These are phyloP conservation scores for Trichophyton benhamiae DNA, from an alignment of 2,329 filamentous ascomycete genomes.

Conservation along the genomic window DNA sequence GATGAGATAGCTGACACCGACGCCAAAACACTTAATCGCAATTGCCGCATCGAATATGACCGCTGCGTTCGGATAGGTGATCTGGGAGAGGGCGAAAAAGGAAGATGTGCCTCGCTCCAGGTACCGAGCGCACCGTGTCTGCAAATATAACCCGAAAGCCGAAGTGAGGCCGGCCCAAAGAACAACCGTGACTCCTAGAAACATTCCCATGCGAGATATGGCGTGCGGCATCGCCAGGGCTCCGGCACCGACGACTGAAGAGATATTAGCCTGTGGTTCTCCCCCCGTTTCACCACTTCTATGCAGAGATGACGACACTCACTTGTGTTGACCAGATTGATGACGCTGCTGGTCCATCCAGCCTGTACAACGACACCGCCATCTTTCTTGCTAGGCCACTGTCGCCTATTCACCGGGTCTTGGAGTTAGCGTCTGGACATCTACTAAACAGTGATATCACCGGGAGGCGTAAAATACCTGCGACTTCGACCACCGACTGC, in stretches of 20 bases:
- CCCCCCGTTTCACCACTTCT: neutral
- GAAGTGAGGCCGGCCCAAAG: slow-evolving; percentile 82
- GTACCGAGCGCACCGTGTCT: slow-evolving; percentile 84
- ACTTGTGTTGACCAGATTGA: slow-evolving; percentile 97
- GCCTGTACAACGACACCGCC: slow-evolving; percentile 60
- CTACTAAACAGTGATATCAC: neutral
- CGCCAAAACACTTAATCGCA: slow-evolving; percentile 94
- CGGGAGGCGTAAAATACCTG: slow-evolving; percentile 7
- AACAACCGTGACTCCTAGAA: slow-evolving; percentile 71
- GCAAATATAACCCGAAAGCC: slow-evolving; percentile 87
- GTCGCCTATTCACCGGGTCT: slow-evolving; percentile 10
- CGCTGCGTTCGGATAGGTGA: slow-evolving; percentile 92
- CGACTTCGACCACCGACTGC: slow-evolving; percentile 7
- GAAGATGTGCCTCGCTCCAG: slow-evolving; percentile 77
- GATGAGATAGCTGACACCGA: slow-evolving; percentile 93
- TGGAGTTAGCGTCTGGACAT: neutral
- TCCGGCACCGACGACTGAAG: slow-evolving; percentile 74
- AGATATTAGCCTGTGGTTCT: neutral
- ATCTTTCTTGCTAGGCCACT: slow-evolving; percentile 53
- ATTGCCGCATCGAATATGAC: slow-evolving; percentile 94
- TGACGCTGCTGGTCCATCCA: slow-evolving; percentile 77
- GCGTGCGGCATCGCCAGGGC: slow-evolving; percentile 93
- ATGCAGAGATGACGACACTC: slow-evolving; percentile 15
- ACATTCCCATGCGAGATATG: slow-evolving; percentile 88
- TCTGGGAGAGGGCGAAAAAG: slow-evolving; percentile 92